phyloP scores from a whole-genome alignment of 2,329 filamentous ascomycete genomes.

The Xylariales sp. region DNA sequence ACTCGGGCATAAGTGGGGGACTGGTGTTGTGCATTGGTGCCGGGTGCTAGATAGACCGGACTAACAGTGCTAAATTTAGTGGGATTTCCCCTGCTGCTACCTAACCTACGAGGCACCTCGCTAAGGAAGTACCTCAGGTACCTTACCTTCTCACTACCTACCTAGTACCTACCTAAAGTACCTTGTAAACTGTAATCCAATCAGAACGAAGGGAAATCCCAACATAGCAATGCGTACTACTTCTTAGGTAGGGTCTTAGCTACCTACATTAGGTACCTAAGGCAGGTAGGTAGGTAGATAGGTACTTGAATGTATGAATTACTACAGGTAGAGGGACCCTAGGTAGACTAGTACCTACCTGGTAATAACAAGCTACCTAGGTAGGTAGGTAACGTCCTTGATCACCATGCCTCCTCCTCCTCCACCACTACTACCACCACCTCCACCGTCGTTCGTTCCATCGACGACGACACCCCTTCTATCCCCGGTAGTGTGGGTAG shows the following conservation, averaged over 20 bases:
- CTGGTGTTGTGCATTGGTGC: constrained; percentile 27
- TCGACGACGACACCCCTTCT: constrained; percentile 7
- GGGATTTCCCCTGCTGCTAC: too few species aligned
- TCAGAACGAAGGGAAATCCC: constrained; percentile 3
- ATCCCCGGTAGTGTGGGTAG: constrained; percentile 8
- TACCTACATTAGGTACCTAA: background rate
- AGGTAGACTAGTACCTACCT: too few species aligned
- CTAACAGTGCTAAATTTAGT: too few species aligned
- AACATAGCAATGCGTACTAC: constrained; percentile 6
- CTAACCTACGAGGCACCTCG: too few species aligned
- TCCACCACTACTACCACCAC: constrained; percentile 4
- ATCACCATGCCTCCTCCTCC: constrained; percentile 2
- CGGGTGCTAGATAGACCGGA: background rate
- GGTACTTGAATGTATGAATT: too few species aligned
- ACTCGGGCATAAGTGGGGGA: constrained; percentile 11
- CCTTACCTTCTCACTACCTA: too few species aligned
- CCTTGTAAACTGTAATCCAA: constrained; percentile 6
- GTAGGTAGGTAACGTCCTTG: constrained; percentile 13
- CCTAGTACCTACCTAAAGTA: too few species aligned
- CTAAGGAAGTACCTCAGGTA: too few species aligned
- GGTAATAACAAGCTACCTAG: background rate
- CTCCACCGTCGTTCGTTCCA: constrained; percentile 7
- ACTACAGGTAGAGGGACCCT: too few species aligned
- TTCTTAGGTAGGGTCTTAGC: constrained; percentile 3
- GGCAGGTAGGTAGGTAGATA: constrained; percentile 6